Percentiles rank a stretch among this genome's conserved stretches.
phyloP scores from a whole-genome alignment of 345 rosid species.

The Acer yangbiense region DNA sequence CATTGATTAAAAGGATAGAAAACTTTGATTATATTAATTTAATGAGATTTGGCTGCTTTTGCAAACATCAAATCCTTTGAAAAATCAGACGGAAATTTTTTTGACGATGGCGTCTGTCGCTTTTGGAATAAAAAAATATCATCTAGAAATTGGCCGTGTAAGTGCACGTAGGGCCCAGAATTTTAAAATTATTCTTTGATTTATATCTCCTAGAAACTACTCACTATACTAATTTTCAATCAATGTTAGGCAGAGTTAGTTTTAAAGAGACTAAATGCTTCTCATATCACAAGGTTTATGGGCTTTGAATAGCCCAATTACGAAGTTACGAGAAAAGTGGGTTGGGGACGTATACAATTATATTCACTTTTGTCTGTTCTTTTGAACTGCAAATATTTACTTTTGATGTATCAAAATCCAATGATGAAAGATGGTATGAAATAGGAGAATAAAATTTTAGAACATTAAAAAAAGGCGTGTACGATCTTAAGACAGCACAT shows the following conservation, averaged over 20 bases:
- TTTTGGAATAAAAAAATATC: constrained; percentile 3
- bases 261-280: background rate
- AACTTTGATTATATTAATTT: background rate
- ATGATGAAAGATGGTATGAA: background rate
- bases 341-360: background rate
- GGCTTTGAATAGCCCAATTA: background rate
- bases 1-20: constrained; percentile 8
- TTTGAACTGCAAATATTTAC: background rate
- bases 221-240: too few species aligned
- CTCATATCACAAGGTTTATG: background rate
- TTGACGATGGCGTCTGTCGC: constrained; percentile 7
- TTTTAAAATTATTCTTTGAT: background rate
- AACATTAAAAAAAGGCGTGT: background rate
- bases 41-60: background rate
- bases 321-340: background rate
- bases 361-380: background rate
- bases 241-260: background rate
- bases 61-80: background rate
- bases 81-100: constrained; percentile 10
- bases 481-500: background rate
- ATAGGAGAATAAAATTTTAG: background rate
- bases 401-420: background rate
- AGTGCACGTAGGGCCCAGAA: constrained; percentile 8
- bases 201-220: background rate
- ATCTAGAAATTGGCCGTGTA: background rate